Base-by-base conservation (phyloP, 768 basidiomycete species). In the Crepidotus variabilis region DNA sequence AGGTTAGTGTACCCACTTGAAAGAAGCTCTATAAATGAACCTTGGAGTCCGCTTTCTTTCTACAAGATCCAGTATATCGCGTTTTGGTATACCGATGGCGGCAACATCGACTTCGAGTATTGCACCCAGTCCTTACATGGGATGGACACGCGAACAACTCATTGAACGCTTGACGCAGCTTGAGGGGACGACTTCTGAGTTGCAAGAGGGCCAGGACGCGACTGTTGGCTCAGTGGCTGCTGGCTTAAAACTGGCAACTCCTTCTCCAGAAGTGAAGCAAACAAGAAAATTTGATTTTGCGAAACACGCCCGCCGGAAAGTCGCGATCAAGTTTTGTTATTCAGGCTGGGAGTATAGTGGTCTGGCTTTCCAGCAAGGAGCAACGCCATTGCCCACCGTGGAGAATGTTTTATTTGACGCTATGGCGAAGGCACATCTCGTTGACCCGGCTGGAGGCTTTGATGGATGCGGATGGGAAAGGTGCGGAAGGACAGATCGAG, bases 401-500 rank as follows among this genome's bases (percentile, higher is more conserved):
- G 97, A 99, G 69, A 87, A 82, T 14, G 88, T 91, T 4, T 71
- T 99, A 20, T 89, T 92, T 57, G 80, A 82, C 33, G 93, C 93
- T 0, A 74, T 98, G 55, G 86, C 82, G 39, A 86, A 87, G 61
- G 81, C 90, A 0, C 78, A 85, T 50, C 75, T 99, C 46, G 82
- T 98, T 10, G 91, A 96, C 65, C 78, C 78, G 1, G 81, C 78
- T 2, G 80, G 73, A 4, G 92, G 92, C 3, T 75, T 89, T 54
- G 88, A 94, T 14, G 95, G 91, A 0, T 94, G 93, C 65, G 90
- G 84, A 34, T 98, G 92, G 86, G 86, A 90, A 66, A 80, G 84
- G 61, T 98, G 97, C 70, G 96, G 97, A 11, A 74, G 97, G 65
- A 98, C 97, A 23, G 97, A 99, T 77, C 80, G 88, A 18, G 95